Base-by-base conservation (phyloP, 2,329 filamentous ascomycete species). In the Chaetoscypha palmicola region DNA sequence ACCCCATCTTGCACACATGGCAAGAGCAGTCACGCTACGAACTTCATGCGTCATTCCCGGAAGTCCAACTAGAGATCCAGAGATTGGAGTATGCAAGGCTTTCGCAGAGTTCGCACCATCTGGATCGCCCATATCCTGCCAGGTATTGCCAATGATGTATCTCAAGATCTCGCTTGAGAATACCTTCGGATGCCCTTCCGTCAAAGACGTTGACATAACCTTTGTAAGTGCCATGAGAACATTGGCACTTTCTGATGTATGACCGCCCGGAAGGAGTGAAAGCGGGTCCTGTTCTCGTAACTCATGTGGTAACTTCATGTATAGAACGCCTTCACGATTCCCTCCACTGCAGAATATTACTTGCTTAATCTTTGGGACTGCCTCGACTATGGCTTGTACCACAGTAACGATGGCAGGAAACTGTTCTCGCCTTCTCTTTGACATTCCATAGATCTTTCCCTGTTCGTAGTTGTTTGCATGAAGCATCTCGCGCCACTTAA, bases 301-400 rank as follows among this genome's bases (percentile, higher is more conserved):
- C 0, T 70, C 61, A 0, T 63, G 53, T 0, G 78, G 70, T 9
- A 95, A 72, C 48, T 73, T 80, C 64, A 85, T 79, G 66, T 87
- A 88, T 30, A 95, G 67, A 33, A 81, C 81, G 0, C 90, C 90
- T 64, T 95, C 89, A 31, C 89, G 73, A 49, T 95, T 90, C 5
- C 89, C 90, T 16, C 90, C 87, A 55, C 87, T 83, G 60, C 88
- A 94, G 64, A 95, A 96, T 1, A 82, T 83, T 2, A 90, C 85
- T 19, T 76, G 73, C 33, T 78, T 77, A 53, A 94, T 82, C 33
- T 72, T 72, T 3, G 85, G 85, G 2, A 94, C 72, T 1, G 80
- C 76, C 31, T 76, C 68, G 23, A 83, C 70, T 12, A 96, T 74
- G 14, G 85, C 81, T 23, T 83, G 77, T n/a, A 95, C 78, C 3